Evolutionary conservation across 768 basidiomycete genomes (phyloP).

Genomic region (Mycena leptocephala): DNA sequence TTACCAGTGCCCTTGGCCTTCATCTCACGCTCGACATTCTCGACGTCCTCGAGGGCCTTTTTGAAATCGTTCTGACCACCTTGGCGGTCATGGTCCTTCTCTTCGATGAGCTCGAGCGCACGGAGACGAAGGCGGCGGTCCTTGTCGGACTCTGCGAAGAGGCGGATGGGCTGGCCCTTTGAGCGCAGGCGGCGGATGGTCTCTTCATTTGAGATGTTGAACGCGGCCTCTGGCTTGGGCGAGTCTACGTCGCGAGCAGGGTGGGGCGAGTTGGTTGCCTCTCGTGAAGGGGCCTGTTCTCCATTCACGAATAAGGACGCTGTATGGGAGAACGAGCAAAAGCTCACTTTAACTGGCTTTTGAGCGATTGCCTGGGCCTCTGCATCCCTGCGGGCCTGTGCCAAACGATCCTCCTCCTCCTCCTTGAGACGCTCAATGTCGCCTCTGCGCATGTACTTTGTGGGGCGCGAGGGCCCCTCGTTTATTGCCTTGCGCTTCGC

Average conservation of each 20-base stretch:
- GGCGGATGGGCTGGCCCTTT: conserved; percentile 94
- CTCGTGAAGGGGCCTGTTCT: conserved; percentile 63
- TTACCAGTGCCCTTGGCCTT: conserved; percentile 70
- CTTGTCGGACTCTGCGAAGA: conserved; percentile 97
- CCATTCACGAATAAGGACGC: conserved; percentile 59
- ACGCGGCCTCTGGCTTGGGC: conserved; percentile 69
- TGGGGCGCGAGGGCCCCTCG: conserved; percentile 69
- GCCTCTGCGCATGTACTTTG: conserved; percentile 92
- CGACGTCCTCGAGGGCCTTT: conserved; percentile 90
- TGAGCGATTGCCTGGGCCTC: conserved; percentile 46
- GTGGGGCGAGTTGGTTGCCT: conserved; percentile 59
- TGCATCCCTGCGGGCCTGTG: conserved; percentile 56
- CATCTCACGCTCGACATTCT: conserved; percentile 80
- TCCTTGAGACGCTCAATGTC: conserved; percentile 87
- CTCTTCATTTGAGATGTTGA: conserved; percentile 96
- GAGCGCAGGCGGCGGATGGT: conserved; percentile 89
- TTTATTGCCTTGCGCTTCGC: conserved; percentile 87
- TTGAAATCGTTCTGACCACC: conserved; percentile 97
- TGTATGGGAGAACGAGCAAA: conserved; percentile 15
- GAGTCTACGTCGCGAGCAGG: conserved; percentile 56
- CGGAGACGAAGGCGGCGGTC: conserved; percentile 91
- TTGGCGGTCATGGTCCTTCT: conserved; percentile 84
- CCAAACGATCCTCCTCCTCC: conserved; percentile 56
- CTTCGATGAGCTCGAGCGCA: conserved; percentile 96
- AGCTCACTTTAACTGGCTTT: conserved; percentile 63